Evolutionary conservation across 768 basidiomycete genomes (phyloP).

Genomic region (Suillus lakei): DNA sequence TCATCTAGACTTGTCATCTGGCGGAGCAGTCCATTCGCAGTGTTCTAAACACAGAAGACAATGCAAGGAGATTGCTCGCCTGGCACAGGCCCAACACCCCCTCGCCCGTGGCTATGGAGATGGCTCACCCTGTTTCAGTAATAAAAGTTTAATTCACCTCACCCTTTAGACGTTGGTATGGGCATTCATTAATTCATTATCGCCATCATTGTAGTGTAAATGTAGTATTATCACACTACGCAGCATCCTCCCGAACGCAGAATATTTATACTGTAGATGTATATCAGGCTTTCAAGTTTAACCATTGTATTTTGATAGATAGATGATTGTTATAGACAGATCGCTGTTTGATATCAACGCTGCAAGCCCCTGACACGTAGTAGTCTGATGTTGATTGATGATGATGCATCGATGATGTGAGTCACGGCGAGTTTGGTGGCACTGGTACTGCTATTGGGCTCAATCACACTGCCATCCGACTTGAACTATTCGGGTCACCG

Average conservation of each 20-base stretch:
- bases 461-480: neutral
- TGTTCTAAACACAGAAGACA: conserved; percentile 66
- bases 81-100: conserved; percentile 43
- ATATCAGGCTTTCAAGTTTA: neutral
- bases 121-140: neutral
- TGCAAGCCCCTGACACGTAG: neutral
- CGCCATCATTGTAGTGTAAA: neutral
- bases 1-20: conserved; percentile 59
- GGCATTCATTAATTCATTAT: neutral
- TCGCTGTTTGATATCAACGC: neutral
- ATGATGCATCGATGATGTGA: too few species aligned
- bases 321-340: neutral
- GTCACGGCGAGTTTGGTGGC: neutral
- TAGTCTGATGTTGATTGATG: too few species aligned
- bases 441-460: neutral
- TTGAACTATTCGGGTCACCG: too few species aligned
- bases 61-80: conserved; percentile 58
- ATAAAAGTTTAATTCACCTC: neutral
- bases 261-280: neutral
- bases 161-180: too few species aligned
- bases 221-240: neutral
- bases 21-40: conserved; percentile 65
- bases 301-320: neutral
- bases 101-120: neutral
- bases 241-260: neutral